These are phyloP conservation scores for Zygnema cylindricum DNA, from an alignment of 139 green algal genomes.

Conservation along the genomic window DNA sequence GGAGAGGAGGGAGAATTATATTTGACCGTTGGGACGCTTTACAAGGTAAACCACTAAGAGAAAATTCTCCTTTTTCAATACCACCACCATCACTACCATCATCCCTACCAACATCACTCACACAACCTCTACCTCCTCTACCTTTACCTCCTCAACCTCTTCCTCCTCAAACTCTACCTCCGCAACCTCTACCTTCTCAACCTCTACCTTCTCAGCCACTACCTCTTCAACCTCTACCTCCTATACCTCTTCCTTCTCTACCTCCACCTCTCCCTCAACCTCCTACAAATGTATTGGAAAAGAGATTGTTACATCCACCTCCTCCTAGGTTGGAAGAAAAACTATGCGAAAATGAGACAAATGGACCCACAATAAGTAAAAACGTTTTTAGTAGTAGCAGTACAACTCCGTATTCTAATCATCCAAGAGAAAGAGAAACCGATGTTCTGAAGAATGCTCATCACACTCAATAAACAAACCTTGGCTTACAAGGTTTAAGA, in stretches of 20 bases:
- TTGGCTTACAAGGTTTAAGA: background rate
- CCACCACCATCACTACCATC: too few species aligned
- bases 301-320: background rate
- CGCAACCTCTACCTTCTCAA: too few species aligned
- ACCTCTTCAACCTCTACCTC: background rate
- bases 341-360: background rate
- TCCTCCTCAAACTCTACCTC: too few species aligned
- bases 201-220: background rate
- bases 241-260: too few species aligned
- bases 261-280: too few species aligned
- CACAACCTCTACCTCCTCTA: too few species aligned
- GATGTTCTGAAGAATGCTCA: background rate
- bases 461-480: background rate
- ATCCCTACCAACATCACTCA: too few species aligned
- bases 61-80: background rate
- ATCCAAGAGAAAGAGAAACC: background rate
- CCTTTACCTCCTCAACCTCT: too few species aligned
- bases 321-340: background rate
- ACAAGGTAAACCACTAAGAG: conserved; percentile 7
- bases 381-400: background rate
- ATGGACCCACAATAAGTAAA: background rate
- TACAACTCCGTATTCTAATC: background rate
- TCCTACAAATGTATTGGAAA: too few species aligned
- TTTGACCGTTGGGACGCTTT: conserved; percentile 57
- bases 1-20: conserved; percentile 52